Conservation (phyloP, 257 asterid species). For the Solanum sitiens region DNA sequence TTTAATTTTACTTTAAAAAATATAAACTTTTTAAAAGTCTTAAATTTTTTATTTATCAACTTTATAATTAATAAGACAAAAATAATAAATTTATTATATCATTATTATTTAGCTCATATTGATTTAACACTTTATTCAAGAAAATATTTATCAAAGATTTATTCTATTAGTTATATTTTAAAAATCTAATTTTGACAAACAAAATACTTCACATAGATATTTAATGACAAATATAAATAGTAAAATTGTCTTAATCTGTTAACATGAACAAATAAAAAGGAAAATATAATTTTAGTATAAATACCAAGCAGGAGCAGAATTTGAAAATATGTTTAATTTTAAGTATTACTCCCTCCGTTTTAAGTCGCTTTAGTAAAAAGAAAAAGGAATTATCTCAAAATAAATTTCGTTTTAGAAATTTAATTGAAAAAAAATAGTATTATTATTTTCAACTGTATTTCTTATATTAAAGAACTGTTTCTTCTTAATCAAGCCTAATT, state of each 20-base stretch:
- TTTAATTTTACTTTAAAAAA: too few species aligned
- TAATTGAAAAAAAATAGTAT: too few species aligned
- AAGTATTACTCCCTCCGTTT: background rate
- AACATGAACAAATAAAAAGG: background rate
- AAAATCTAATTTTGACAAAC: background rate
- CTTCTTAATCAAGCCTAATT: too few species aligned
- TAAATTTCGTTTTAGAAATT: too few species aligned
- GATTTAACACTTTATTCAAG: background rate
- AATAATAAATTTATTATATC: too few species aligned
- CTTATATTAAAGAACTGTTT: background rate
- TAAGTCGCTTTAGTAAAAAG: background rate
- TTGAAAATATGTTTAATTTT: too few species aligned
- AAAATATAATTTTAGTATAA: too few species aligned
- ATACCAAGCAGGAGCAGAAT: too few species aligned
- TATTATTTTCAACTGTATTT: background rate
- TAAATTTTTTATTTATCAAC: too few species aligned
- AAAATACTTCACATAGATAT: background rate
- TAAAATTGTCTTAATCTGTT: too few species aligned
- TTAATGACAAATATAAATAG: too few species aligned
- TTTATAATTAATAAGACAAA: too few species aligned
- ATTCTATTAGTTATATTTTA: background rate
- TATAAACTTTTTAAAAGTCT: accelerated
- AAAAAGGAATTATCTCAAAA: background rate
- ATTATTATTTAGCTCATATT: background rate
- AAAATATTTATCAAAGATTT: background rate